Evolutionary conservation across 805 yeast genomes (phyloP), one percentile per base, ranked within the genome.

Genomic region (Yarrowia sp.): DNA sequence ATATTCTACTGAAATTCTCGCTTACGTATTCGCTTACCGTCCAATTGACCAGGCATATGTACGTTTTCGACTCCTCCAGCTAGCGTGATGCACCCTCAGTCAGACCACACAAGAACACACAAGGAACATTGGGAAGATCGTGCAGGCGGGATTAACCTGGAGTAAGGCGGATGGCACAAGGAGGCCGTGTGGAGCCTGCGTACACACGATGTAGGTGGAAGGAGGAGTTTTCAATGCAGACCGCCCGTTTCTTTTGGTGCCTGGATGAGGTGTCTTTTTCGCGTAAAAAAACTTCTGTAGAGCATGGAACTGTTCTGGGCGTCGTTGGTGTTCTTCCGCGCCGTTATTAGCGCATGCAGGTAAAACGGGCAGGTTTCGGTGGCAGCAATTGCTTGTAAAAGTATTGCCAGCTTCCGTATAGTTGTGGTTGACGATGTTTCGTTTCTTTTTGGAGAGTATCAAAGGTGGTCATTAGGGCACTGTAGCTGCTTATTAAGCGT

Each of bases 241-340:
- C 26, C 14, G 26, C 48, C 19, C 48, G 19, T 46, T 46, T 46
- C 50, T 46, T 46, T 49, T 50, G 56, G 26, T 32, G 55, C 41
- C 56, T 35, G n/a, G 14, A 8, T 9, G 26, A 16, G 50, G 50
- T 19, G 38, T 14, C 16, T 26, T 48, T 48, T 48, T 48, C 53
- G 53, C 26, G 53, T 48, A 48, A 26, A 46, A 46, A 46, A 12
- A n/a, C 49, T 45, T 43, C 22, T 43, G 46, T 11, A n/a, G 32
- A 26, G 32, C 7, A 5, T 26, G 32, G 32, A 26, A 26, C 32
- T 26, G 4, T 5, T 26, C 7, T 5, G 3, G 32, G 32, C 32
- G 32, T 26, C 32, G 32, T 26, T 26, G 32, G 32, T 3, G 32
- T 26, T 5, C 0, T n/a, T 5, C 11, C 14, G 5, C 48, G 48